phyloP scores from a whole-genome alignment of 2,329 filamentous ascomycete species.

The Claviceps sp. region DNA sequence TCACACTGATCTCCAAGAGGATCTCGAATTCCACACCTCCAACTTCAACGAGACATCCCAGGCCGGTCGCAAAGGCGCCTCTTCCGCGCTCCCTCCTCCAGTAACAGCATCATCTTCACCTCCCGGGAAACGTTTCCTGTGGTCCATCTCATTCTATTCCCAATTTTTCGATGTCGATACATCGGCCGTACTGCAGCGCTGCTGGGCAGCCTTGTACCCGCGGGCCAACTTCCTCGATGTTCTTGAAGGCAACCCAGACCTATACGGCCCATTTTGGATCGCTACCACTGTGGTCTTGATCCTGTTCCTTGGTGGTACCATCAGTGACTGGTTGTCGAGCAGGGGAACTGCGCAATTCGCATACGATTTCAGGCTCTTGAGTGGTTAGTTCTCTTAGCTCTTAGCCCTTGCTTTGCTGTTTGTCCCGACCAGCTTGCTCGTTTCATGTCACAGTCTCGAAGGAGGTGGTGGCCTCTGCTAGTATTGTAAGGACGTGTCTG shows the following conservation, averaged over 20 bases:
- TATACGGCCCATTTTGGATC: conserved; percentile 98
- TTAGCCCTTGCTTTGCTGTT: background rate
- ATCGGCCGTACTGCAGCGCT: conserved; percentile 72
- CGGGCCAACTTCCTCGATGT: conserved; percentile 93
- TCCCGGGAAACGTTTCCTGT: conserved; percentile 74
- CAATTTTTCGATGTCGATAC: conserved; percentile 99
- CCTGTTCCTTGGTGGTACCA: conserved; percentile 86
- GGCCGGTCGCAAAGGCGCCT: conserved; percentile 33
- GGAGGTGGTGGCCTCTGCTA: no score
- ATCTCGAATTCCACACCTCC: conserved; percentile 96
- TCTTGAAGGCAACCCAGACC: conserved; percentile 87
- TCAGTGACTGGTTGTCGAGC: conserved; percentile 73
- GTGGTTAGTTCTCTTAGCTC: conserved; percentile 38
- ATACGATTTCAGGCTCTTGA: conserved; percentile 83
- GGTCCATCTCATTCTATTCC: conserved; percentile 85
- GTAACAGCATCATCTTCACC: conserved; percentile 35
- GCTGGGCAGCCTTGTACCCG: conserved; percentile 78
- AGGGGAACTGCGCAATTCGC: conserved; percentile 60
- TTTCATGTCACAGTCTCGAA: no score
- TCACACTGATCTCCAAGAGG: conserved; percentile 94
- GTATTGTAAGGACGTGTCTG: no score
- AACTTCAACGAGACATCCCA: conserved; percentile 54
- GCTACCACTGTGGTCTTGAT: conserved; percentile 95
- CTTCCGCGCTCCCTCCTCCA: conserved; percentile 41
- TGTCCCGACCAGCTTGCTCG: background rate